These are phyloP conservation scores for Microsporum ferrugineum DNA, from an alignment of 2,329 filamentous ascomycete species.

Conservation along the genomic window DNA sequence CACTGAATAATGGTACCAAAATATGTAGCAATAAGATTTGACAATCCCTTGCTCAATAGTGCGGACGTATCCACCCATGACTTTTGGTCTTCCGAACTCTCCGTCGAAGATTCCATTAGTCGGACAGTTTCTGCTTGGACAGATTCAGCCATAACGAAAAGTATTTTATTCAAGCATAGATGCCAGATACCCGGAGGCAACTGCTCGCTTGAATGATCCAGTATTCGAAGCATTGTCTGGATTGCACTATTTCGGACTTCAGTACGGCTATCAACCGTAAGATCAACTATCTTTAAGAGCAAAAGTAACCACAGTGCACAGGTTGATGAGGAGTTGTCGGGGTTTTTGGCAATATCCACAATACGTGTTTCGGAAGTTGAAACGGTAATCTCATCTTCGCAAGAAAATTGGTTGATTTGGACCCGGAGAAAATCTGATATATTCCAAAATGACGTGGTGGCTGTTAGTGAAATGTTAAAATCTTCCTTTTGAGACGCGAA, in stretches of 20 bases:
- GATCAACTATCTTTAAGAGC: constrained; percentile 28
- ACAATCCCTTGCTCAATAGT: constrained; percentile 61
- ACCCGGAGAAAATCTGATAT: constrained; percentile 71
- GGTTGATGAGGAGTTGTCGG: constrained; percentile 47
- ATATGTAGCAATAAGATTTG: constrained; percentile 62
- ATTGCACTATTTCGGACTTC: constrained; percentile 53
- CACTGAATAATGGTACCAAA: constrained; percentile 59
- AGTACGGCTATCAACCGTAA: constrained; percentile 30
- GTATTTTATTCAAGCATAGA: constrained; percentile 65
- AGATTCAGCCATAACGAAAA: constrained; percentile 64
- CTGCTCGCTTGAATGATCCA: constrained; percentile 79
- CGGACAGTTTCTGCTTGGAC: constrained; percentile 45
- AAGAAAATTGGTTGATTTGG: constrained; percentile 33
- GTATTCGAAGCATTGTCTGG: constrained; percentile 80
- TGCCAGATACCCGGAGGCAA: constrained; percentile 70
- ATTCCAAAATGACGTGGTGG: constrained; percentile 92
- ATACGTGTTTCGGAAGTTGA: constrained; percentile 47
- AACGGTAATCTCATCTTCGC: constrained; percentile 30
- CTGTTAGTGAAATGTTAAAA: constrained; percentile 88
- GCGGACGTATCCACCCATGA: constrained; percentile 67
- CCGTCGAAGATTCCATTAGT: constrained; percentile 14
- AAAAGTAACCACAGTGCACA: constrained; percentile 29
- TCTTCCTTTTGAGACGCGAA: constrained; percentile 87
- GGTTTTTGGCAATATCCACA: constrained; percentile 47
- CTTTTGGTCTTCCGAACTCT: constrained; percentile 16